phyloP scores from a whole-genome alignment of 2,329 filamentous ascomycete genomes.

The Aspergillus piperis region DNA sequence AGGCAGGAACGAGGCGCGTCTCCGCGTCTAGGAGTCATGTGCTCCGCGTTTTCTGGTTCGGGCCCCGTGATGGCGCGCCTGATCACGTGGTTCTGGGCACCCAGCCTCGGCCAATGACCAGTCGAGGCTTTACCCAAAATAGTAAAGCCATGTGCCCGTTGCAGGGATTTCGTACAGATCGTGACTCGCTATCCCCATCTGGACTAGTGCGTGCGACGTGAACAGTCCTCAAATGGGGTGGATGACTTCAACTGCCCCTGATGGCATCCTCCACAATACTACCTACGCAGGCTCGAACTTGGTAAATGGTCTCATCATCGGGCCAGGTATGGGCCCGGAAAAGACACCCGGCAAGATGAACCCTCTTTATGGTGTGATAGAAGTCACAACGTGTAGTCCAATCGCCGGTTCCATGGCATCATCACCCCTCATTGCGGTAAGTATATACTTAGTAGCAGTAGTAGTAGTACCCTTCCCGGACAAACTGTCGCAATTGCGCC shows the following conservation, averaged over 20 bases:
- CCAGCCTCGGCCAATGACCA: conserved; percentile 6
- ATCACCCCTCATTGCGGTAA: not conserved
- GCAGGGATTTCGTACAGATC: conserved; percentile 12
- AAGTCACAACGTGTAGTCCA: no score
- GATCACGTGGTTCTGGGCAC: conserved; percentile 15
- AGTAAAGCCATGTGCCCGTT: conserved; percentile 18
- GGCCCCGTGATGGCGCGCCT: conserved; percentile 24
- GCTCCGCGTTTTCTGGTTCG: conserved; percentile 24
- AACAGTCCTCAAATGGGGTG: not conserved
- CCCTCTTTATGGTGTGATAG: no score
- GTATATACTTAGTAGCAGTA: no score
- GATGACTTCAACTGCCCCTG: conserved; percentile 1
- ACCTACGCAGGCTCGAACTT: no score
- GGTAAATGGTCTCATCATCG: no score
- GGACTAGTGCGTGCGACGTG: not conserved
- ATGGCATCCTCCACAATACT: no score
- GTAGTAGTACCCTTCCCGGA: no score
- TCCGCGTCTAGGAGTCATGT: conserved; percentile 22
- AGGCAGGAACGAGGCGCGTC: conserved; percentile 15
- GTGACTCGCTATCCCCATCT: conserved; percentile 7
- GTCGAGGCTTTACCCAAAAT: conserved; percentile 10
- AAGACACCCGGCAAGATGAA: no score
- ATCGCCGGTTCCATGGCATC: not conserved
- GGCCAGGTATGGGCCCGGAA: no score
- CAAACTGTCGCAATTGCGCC: no score